Base-by-base conservation (phyloP, 345 rosid genomes). In the Zanthoxylum bungeanum region DNA sequence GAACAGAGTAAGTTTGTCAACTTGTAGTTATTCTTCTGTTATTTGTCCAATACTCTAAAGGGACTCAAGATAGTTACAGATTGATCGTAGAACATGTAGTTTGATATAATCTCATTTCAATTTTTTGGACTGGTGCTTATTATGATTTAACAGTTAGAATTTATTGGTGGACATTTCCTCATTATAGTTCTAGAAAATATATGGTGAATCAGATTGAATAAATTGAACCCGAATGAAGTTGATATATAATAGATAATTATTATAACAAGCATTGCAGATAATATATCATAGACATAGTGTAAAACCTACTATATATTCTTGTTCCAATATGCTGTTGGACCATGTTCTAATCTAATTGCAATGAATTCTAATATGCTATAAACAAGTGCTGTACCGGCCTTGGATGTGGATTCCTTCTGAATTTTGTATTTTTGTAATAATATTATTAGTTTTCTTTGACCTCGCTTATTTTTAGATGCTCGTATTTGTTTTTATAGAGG, bases 1-100 rank as follows among this genome's bases (percentile, higher is more conserved):
- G 95, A 64, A 90, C 92, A 11, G 76, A 66, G 92, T 90, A 65
- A 85, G 92, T 81, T 58, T 42, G 12, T 67, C 21, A 66, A 57
- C 64, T 40, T 69, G 5, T 51, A 44, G 4, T 30, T 37, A 9
- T 33, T 69, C 42, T 61, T 66, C 12, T 21, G 25, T 46, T 56
- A 9, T 33, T 60, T 74, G 51, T 75, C 28, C 28, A 16, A 5
- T 56, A 30, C 34, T 61, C 42, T 27, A 40, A 17, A 36, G 9
- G 24, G 55, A 74, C 56, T 58, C 27, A 0, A 12, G 56, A 22
- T 10, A 40, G 42, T 21, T 66, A 6, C 34, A 44, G 12, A 21
- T 51, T 37, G 14, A 66, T 22, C 51, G 7, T 33, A 30, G 17
- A 66, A 51, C 44, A 34, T 33, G 14, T 16, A 9, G 46, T 33